Base-by-base conservation (phyloP, 192 early-diverging fungal genomes). In the Cladochytrium replicatum region DNA sequence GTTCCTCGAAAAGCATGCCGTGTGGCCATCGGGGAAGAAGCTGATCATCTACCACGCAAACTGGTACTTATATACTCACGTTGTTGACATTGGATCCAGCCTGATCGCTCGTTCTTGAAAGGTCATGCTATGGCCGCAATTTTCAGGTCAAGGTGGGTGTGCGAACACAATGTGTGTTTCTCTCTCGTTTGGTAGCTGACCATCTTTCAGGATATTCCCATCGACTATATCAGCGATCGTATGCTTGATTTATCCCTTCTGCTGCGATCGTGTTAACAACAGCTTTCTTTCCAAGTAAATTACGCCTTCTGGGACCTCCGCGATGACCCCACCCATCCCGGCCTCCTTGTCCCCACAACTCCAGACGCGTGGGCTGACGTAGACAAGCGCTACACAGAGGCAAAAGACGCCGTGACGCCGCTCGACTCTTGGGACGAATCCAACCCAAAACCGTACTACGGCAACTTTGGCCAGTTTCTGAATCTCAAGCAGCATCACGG, bases 91-190 rank as follows among this genome's bases (percentile, higher is more conserved):
- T 37, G 13, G 13, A 37, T 13, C 34, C 17, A 37, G 17, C 17
- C 17, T 37, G 13, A 37, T 37, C 17, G 34, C 34, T 37, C 17
- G n/a, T n/a, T n/a, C n/a, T n/a, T n/a, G n/a, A 37, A n/a, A n/a
- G n/a, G n/a, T n/a, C 66, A 15, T 49, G 41, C 34, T 75, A 75
- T 34, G 73, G 38, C 27, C 46, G 73, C 3, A 63, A 60, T 29
- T 75, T 61, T 49, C 69, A 72, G 52, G 63, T 75, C 29, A 72
- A 68, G n/a, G n/a, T n/a, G n/a, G n/a, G n/a, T n/a, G n/a, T n/a
- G n/a, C n/a, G n/a, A n/a, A n/a, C n/a, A n/a, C n/a, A n/a, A n/a
- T n/a, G n/a, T n/a, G n/a, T n/a, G n/a, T n/a, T n/a, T n/a, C n/a
- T n/a, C n/a, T n/a, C n/a, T n/a, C n/a, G n/a, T n/a, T n/a, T n/a